phyloP scores from a whole-genome alignment of 768 basidiomycete species.

The Zangia roseola region DNA sequence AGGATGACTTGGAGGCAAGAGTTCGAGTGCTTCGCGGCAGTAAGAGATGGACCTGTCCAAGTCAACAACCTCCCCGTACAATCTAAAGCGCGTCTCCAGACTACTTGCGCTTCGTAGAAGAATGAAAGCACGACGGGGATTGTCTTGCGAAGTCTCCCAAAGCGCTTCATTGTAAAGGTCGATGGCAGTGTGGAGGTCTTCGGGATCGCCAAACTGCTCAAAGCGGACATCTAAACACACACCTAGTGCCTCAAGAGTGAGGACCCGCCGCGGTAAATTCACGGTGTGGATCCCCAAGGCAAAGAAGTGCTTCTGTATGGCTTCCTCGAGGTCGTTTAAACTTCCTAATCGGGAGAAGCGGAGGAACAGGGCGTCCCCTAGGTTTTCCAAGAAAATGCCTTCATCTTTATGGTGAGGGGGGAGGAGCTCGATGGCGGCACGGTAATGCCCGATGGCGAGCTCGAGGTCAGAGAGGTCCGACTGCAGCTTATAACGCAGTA shows the following conservation, averaged over 20 bases:
- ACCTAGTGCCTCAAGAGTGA: conserved; percentile 22
- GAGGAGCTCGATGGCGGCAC: conserved; percentile 18
- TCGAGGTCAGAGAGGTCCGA: conserved; percentile 27
- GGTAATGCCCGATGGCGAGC: conserved; percentile 25
- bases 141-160: conserved; percentile 11
- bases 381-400: conserved; percentile 13
- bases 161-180: conserved; percentile 29
- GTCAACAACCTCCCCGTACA: conserved; percentile 18
- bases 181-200: conserved; percentile 26
- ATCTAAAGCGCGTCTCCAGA: conserved; percentile 13
- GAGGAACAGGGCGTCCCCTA: conserved; percentile 28
- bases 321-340: conserved; percentile 22
- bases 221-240: conserved; percentile 27
- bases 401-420: conserved; percentile 14
- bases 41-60: conserved; percentile 29
- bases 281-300: conserved; percentile 20
- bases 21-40: conserved; percentile 23
- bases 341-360: conserved; percentile 18
- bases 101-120: conserved; percentile 17
- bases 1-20: conserved; percentile 13
- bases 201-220: conserved; percentile 16
- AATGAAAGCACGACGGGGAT: conserved; percentile 14
- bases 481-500: conserved; percentile 25
- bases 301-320: conserved; percentile 24
- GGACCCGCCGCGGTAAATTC: conserved; percentile 12